These are phyloP conservation scores for Peronospora belbahrii DNA, from an alignment of 352 stramenopile species.

Conservation along the genomic window DNA sequence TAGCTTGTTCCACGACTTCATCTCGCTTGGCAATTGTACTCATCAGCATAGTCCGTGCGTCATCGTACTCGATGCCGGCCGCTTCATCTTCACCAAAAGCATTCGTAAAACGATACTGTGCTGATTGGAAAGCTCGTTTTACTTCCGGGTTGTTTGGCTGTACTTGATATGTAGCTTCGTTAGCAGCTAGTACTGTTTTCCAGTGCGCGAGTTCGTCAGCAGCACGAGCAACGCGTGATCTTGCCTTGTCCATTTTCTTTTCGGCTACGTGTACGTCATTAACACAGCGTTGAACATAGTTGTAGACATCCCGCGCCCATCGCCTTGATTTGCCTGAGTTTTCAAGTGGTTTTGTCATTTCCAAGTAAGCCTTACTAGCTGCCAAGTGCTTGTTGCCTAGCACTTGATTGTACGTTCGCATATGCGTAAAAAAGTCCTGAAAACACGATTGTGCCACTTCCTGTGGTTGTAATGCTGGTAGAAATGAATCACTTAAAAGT, in stretches of 20 bases:
- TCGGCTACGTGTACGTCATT: conserved; percentile 58
- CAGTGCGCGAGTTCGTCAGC: conserved; percentile 70
- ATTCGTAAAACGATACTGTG: conserved; percentile 52
- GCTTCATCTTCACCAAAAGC: conserved; percentile 61
- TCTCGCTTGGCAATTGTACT: conserved; percentile 65
- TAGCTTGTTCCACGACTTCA: conserved; percentile 75
- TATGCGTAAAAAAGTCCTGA: conserved; percentile 64
- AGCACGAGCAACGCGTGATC: conserved; percentile 46
- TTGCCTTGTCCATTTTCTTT: conserved; percentile 74
- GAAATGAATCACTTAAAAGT: conserved; percentile 69
- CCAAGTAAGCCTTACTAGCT: conserved; percentile 62
- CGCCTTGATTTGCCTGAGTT: conserved; percentile 64
- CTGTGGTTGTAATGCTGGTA: conserved; percentile 67
- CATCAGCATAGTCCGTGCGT: conserved; percentile 42
- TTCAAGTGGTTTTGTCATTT: conserved; percentile 74
- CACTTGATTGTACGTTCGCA: conserved; percentile 74
- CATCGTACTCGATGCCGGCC: conserved; percentile 51
- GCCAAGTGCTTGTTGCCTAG: conserved; percentile 71
- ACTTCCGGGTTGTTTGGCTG: conserved; percentile 75
- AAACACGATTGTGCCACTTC: conserved; percentile 79
- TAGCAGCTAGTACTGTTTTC: conserved; percentile 64
- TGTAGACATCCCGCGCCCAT: conserved; percentile 73
- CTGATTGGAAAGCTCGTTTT: conserved; percentile 52
- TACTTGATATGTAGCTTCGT: conserved; percentile 75
- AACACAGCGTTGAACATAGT: conserved; percentile 71